Evolutionary conservation across 164 flowering plant genomes (phyloP).

Genomic region (Vitis rupestris): DNA sequence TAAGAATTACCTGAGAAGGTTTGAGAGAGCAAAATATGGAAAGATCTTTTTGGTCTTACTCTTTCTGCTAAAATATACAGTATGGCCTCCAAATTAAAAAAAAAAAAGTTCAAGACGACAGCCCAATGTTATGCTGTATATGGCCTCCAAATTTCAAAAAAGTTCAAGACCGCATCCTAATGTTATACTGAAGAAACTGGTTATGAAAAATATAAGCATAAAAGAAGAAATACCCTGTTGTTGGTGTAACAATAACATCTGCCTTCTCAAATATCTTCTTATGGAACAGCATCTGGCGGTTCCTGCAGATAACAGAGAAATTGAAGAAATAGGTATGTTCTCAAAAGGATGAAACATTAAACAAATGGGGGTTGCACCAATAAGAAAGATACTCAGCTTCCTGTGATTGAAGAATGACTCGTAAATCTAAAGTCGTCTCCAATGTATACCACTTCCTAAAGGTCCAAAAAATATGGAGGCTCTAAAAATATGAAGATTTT

Average conservation of each 20-base stretch:
- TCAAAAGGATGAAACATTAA: not conserved
- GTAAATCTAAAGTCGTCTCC: too few relatives aligned
- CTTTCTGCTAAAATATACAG: not conserved
- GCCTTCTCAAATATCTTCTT: constrained; percentile 62
- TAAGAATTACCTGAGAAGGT: not conserved
- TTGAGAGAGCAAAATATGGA: too few relatives aligned
- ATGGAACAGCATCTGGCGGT: constrained; percentile 72
- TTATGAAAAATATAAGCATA: not conserved
- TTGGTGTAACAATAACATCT: constrained; percentile 91
- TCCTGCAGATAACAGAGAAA: constrained; percentile 36
- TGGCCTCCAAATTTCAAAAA: not conserved
- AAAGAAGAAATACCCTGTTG: constrained; percentile 65
- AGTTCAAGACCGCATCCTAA: not conserved
- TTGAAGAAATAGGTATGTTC: not conserved
- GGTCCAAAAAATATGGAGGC: too few relatives aligned
- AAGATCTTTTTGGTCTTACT: not conserved
- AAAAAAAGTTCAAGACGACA: not conserved
- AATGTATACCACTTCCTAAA: too few relatives aligned
- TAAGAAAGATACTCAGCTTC: not conserved
- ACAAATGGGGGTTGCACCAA: not conserved
- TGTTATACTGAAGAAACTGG: too few relatives aligned
- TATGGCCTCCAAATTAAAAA: not conserved
- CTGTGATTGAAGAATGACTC: not conserved
- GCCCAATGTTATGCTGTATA: too few relatives aligned
- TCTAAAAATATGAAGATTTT: too few relatives aligned